phyloP scores from a whole-genome alignment of 2,329 filamentous ascomycete genomes.

The Fusarium drepaniforme region DNA sequence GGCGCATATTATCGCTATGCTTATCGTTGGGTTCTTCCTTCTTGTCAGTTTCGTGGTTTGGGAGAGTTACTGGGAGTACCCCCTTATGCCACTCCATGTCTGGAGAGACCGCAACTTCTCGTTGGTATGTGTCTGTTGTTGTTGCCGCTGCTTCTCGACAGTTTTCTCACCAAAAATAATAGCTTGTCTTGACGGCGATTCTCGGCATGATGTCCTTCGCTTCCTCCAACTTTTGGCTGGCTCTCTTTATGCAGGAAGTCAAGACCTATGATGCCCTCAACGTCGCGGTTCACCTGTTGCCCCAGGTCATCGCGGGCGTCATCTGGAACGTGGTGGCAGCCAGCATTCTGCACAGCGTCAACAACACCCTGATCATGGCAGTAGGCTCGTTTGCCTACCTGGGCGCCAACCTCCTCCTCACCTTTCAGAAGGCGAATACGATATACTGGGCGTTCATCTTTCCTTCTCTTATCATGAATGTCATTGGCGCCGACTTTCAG shows the following conservation, averaged over 20 bases:
- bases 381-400: slow-evolving; percentile 56
- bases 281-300: slow-evolving; percentile 73
- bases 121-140: slow-evolving; percentile 57
- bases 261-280: slow-evolving; percentile 64
- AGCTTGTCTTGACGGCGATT: slow-evolving; percentile 68
- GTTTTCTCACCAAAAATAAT: slow-evolving; percentile 2
- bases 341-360: slow-evolving; percentile 70
- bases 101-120: slow-evolving; percentile 75
- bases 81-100: slow-evolving; percentile 66
- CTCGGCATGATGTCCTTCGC: slow-evolving; percentile 74
- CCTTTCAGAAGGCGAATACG: slow-evolving; percentile 65
- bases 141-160: not conserved
- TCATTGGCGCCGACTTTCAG: slow-evolving; percentile 76
- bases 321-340: slow-evolving; percentile 73
- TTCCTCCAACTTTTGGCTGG: slow-evolving; percentile 71
- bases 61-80: slow-evolving; percentile 65
- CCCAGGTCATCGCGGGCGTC: slow-evolving; percentile 73
- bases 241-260: slow-evolving; percentile 74
- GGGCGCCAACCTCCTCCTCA: slow-evolving; percentile 61
- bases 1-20: slow-evolving; percentile 70
- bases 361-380: slow-evolving; percentile 72
- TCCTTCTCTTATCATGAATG: slow-evolving; percentile 69
- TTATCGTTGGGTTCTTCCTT: slow-evolving; percentile 69
- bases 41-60: slow-evolving; percentile 71
- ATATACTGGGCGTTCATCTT: slow-evolving; percentile 77